Percentiles rank a stretch among this genome's conserved stretches.
Evolutionary conservation across 2,329 filamentous ascomycete species (phyloP).

Genomic region (Penicillium olsonii): DNA sequence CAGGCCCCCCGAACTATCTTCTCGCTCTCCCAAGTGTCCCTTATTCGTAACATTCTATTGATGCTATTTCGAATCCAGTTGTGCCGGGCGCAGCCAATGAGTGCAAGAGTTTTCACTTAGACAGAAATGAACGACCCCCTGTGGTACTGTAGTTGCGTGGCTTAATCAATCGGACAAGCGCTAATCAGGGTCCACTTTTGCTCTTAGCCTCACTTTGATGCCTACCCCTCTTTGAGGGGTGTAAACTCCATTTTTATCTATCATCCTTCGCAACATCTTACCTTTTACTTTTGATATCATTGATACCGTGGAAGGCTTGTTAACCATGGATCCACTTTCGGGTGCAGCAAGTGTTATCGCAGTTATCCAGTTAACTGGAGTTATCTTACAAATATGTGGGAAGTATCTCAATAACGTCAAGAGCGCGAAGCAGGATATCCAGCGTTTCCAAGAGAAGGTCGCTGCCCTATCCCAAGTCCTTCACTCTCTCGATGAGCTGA

Average conservation of each 20-base stretch:
- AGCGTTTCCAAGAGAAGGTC: not conserved
- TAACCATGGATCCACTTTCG: not conserved
- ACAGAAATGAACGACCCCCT: not conserved
- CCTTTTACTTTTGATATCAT: not conserved
- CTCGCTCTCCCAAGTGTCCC: not conserved
- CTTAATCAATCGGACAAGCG: not conserved
- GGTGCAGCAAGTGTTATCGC: slow-evolving; percentile 1
- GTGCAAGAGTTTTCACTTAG: not conserved
- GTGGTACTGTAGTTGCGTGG: not conserved
- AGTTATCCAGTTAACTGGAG: not conserved
- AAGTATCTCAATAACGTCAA: not conserved
- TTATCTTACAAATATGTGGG: not conserved
- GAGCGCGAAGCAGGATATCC: not conserved
- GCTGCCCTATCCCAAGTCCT: not conserved
- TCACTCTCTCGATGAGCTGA: not conserved
- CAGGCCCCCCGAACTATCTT: not conserved
- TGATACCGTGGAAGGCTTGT: not conserved
- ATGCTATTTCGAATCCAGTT: not conserved
- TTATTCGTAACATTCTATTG: not conserved
- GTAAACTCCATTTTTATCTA: not conserved
- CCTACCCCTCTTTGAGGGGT: not conserved
- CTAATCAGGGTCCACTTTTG: not conserved
- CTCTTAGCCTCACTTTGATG: not conserved
- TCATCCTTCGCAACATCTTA: not conserved
- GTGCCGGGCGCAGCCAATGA: not conserved